Evolutionary conservation across 1,284 basidiomycete genomes (phyloP), one percentile per base, ranked within the genome.

Genomic region (Malassezia equina): DNA sequence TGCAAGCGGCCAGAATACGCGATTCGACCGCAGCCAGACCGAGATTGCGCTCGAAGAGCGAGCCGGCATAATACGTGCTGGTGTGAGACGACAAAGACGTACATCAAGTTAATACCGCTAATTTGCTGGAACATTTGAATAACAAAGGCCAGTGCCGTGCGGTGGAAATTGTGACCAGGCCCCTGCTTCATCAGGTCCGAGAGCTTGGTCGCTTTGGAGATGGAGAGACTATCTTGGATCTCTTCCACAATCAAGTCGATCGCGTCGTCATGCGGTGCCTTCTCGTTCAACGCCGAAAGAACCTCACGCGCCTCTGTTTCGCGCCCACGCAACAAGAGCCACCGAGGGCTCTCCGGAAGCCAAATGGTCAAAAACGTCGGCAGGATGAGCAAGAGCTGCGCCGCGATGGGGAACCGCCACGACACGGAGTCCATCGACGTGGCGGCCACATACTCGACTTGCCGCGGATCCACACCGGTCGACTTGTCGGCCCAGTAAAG

Each of bases 71-170:
- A 56, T 73, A 69, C n/a, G 69, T 71, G 19, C 36, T 39, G 36
- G 36, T 13, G 36, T 39, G 57, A 67, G 31, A 36, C 25, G n/a
- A 31, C 17, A 25, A 17, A 28, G n/a, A 42, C 41, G 41, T 21
- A 34, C 32, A 52, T 52, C 34, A 71, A 58, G 53, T 70, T 70
- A 53, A 71, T 70, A 59, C 67, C 65, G 15, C 60, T 59, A 32
- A 70, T 67, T 58, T 73, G 70, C 62, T 73, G 70, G 64, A 68
- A 69, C 69, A 69, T 69, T 44, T 73, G 70, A 46, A 60, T 62
- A 13, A 66, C 48, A 48, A 71, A 69, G 19, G 63, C 70, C 19
- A 73, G 67, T 0, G 53, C 48, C 17, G 66, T 64, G 7, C 70
- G 63, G 58, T 73, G 70, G 59, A 73, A 69, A 60, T 73, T 68